Evolutionary conservation across 169 alveolate genomes (phyloP).

Genomic region (Neospora caninum): DNA sequence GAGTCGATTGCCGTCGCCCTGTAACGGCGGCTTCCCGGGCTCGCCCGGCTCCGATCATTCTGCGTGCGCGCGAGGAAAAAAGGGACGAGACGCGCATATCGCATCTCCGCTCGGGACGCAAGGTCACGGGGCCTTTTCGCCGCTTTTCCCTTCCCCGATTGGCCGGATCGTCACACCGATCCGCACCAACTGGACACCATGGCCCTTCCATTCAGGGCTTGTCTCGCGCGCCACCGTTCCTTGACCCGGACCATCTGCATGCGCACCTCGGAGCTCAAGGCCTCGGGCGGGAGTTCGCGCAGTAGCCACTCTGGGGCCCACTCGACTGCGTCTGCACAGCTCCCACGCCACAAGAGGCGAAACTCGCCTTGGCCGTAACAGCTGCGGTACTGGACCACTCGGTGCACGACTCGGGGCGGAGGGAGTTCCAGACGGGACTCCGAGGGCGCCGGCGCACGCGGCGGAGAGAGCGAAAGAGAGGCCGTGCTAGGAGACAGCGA

Average conservation of each 20-base stretch:
- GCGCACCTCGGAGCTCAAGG: slow-evolving; percentile 27
- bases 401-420: slow-evolving; percentile 9
- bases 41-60: too few species aligned
- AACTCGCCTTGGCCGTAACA: not conserved
- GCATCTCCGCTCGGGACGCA: too few species aligned
- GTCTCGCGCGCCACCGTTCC: slow-evolving; percentile 12
- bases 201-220: not conserved
- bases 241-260: slow-evolving; percentile 24
- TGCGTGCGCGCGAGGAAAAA: too few species aligned
- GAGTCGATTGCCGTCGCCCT: too few species aligned
- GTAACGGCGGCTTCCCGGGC: too few species aligned
- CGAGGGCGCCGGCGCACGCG: too few species aligned
- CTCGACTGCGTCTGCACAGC: slow-evolving; percentile 23
- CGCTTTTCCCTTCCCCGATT: too few species aligned
- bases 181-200: not conserved
- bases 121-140: too few species aligned
- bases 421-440: not conserved
- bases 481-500: not conserved
- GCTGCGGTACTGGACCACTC: slow-evolving; percentile 15
- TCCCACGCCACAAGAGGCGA: slow-evolving; percentile 28
- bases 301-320: slow-evolving; percentile 32
- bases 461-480: not conserved
- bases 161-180: not conserved
- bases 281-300: not conserved
- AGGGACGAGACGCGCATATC: too few species aligned